phyloP scores from a whole-genome alignment of 2,329 filamentous ascomycete species.

The Exophiala phaeomuriformis region DNA sequence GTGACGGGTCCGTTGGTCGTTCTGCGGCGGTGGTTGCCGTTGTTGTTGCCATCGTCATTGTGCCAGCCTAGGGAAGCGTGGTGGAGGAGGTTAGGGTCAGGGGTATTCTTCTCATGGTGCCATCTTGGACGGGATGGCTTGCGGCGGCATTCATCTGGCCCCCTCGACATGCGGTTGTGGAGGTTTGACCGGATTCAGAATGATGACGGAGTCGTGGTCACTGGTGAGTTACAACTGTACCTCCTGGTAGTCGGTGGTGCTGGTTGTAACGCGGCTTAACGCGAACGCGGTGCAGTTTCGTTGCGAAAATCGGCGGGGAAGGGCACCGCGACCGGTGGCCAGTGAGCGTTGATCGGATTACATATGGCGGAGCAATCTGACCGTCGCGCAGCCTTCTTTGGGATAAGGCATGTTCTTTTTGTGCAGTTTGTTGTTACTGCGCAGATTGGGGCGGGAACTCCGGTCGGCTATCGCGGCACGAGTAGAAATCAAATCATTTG shows the following conservation, averaged over 20 bases:
- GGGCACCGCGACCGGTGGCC: not conserved
- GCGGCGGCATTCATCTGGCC: slow-evolving; percentile 2
- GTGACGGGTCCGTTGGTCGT: too few species aligned
- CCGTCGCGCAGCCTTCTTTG: not conserved
- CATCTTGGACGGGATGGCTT: not conserved
- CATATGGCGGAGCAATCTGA: not conserved
- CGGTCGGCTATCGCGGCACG: not conserved
- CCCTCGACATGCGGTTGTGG: too few species aligned
- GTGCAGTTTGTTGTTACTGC: too few species aligned
- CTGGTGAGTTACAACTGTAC: not conserved
- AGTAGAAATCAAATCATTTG: not conserved
- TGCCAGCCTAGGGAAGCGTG: too few species aligned
- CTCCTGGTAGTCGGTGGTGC: not conserved
- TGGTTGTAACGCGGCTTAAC: not conserved
- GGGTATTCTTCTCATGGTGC: not conserved
- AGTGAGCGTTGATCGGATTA: not conserved
- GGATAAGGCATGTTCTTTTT: too few species aligned
- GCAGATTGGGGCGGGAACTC: too few species aligned
- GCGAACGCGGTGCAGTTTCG: too few species aligned
- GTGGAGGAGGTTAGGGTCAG: too few species aligned
- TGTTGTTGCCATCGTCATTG: too few species aligned
- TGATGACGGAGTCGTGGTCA: not conserved
- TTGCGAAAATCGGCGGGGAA: not conserved
- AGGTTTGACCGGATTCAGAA: not conserved
- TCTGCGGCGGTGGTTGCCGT: too few species aligned